Base-by-base conservation (phyloP, 2,329 filamentous ascomycete genomes). In the Fusarium devonianum region DNA sequence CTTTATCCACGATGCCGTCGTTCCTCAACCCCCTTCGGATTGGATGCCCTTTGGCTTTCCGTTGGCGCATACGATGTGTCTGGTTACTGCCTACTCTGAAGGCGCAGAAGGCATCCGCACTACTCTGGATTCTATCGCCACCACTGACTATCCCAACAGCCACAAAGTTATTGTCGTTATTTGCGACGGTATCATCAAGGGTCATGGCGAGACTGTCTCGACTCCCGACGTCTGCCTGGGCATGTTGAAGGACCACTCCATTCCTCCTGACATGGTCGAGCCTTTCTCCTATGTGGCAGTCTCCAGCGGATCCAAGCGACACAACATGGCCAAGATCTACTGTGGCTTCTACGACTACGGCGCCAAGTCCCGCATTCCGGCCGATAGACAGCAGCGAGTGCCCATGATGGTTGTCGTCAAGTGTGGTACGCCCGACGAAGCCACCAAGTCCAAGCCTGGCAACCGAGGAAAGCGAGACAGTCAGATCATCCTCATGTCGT, bases 261-360 rank as follows among this genome's bases (percentile, higher is more conserved):
- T 92, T 7, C 82, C 85, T 5, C 87, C 86, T 1, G 85, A 95
- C 19, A 87, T 97, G 50, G 94, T 97, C 2, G 81, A 91, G 65
- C 83, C 92, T 0, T 97, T 92, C 73, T 97, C 93, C 1, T 99
- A 99, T 62, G 94, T 99, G 40, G 95, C 94, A 10, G 93, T 99
- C 23, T 91, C 94, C 29, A 94, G 89, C 69, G 94, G 94, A 49
- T 89, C 92, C 37, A 99, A 99, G 78, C 87, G 94, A 65, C 95
- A 99, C 84, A 99, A 97, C 75, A 99, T 97, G 94, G 93, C 94
- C 64, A 97, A 97, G 79, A 86, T 97, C 49, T 97, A 97, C 73
- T 88, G 92, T 47, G 95, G 95, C 33, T 99, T 97, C 79, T 99
- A 99, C 74, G 91, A 97, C 72, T 99, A 97, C 66, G 94, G 95